Conservation (phyloP, 2,329 filamentous ascomycete genomes). For the Exophiala sp. region DNA sequence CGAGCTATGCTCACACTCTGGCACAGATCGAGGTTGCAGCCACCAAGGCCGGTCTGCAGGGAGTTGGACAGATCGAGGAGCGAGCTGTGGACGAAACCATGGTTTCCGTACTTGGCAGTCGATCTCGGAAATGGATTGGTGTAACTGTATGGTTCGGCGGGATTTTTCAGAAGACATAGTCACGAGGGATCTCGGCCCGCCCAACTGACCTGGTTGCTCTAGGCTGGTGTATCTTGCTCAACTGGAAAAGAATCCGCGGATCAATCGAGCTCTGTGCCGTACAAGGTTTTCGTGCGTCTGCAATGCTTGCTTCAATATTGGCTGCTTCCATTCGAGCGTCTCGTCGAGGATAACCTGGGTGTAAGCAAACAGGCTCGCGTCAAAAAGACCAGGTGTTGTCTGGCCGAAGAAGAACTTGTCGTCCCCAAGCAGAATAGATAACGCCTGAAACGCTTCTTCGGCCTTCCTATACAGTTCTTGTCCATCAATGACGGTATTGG, state of each 20-base stretch:
- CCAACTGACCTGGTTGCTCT: neutral
- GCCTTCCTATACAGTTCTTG: conserved; percentile 56
- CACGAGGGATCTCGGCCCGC: neutral
- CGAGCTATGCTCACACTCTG: conserved; percentile 53
- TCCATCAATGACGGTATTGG: conserved; percentile 48
- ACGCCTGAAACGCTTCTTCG: conserved; percentile 55
- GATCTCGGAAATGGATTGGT: conserved; percentile 57
- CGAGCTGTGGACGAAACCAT: conserved; percentile 48
- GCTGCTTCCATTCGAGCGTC: conserved; percentile 51
- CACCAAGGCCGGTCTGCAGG: conserved; percentile 40
- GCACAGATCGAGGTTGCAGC: conserved; percentile 50
- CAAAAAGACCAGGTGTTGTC: conserved; percentile 63
- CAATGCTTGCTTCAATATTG: conserved; percentile 55
- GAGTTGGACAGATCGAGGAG: conserved; percentile 41
- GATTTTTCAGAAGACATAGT: conserved; percentile 38
- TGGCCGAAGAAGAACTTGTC: conserved; percentile 57
- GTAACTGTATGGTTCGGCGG: conserved; percentile 51
- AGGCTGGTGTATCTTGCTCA: conserved; percentile 3
- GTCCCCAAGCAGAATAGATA: conserved; percentile 54
- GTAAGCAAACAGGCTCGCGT: conserved; percentile 86
- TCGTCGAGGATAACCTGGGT: conserved; percentile 71
- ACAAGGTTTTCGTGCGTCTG: conserved; percentile 57
- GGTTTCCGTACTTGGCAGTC: conserved; percentile 53
- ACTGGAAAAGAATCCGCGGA: conserved; percentile 30
- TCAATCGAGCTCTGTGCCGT: conserved; percentile 56